These are phyloP conservation scores for Pestalotiopsis sp. DNA, from an alignment of 2,329 filamentous ascomycete genomes.

Conservation along the genomic window DNA sequence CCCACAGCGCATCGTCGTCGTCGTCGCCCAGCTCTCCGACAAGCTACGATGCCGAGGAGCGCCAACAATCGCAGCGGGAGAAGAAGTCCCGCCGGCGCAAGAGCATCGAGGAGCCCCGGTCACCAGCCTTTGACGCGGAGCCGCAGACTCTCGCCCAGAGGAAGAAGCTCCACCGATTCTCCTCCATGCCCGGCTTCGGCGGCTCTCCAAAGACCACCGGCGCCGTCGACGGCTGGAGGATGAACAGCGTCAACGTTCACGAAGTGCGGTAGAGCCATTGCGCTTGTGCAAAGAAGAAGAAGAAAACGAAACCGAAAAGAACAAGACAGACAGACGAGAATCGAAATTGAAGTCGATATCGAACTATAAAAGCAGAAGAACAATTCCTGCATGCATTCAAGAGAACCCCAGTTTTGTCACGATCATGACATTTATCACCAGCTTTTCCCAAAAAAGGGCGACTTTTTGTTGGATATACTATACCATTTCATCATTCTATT, in stretches of 20 bases:
- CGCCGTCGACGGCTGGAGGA: conserved; percentile 41
- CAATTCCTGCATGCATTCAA: neutral
- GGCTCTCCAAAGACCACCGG: conserved; percentile 35
- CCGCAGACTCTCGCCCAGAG: conserved; percentile 37
- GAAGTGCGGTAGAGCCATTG: conserved; percentile 19
- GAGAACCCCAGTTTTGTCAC: neutral
- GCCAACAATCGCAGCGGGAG: neutral
- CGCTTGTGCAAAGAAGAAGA: neutral
- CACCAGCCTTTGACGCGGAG: conserved; percentile 25
- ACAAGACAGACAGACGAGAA: neutral
- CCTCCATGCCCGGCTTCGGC: conserved; percentile 58
- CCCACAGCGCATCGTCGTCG: conserved; percentile 39
- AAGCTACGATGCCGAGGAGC: conserved; percentile 23
- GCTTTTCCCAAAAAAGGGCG: neutral
- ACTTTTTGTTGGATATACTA: neutral
- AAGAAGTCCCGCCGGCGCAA: conserved; percentile 17
- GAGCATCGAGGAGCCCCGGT: conserved; percentile 30
- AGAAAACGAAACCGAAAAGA: neutral
- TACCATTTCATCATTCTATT: neutral
- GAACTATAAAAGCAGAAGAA: neutral
- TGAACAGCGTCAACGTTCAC: conserved; percentile 23
- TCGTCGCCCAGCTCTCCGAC: conserved; percentile 16
- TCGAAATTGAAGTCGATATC: neutral
- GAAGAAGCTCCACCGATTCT: conserved; percentile 58
- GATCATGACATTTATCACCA: neutral